Percentiles rank a stretch among this genome's conserved stretches.
Conservation (phyloP, 177 flowering plant species). For the Tripterygium wilfordii region DNA sequence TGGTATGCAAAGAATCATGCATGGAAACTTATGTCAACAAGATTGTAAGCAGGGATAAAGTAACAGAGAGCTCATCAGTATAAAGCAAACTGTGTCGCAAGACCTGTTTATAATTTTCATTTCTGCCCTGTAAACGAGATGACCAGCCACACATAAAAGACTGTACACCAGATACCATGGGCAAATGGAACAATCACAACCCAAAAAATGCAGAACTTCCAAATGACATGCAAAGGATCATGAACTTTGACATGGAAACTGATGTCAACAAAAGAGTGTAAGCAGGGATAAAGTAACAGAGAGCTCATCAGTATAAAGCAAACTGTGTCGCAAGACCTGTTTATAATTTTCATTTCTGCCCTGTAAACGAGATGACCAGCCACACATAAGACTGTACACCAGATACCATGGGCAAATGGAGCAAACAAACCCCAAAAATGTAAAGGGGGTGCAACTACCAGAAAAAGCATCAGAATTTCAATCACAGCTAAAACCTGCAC, state of each 20-base stretch:
- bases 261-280: constrained; percentile 16
- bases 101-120: constrained; percentile 24
- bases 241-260: no score
- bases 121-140: constrained; percentile 48
- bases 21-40: no score
- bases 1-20: no score
- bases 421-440: background rate
- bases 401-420: constrained; percentile 45
- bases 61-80: constrained; percentile 24
- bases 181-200: no score
- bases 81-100: constrained; percentile 46
- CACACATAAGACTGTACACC: constrained; percentile 25
- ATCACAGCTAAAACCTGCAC: no score
- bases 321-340: constrained; percentile 50
- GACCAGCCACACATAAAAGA: constrained; percentile 19
- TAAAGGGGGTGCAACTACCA: no score
- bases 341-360: constrained; percentile 30
- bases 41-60: constrained; percentile 28
- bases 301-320: constrained; percentile 17
- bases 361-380: constrained; percentile 40
- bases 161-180: no score
- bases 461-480: no score
- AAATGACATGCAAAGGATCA: no score
- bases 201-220: no score
- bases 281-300: constrained; percentile 33